Evolutionary conservation across 2,329 filamentous ascomycete species (phyloP).

Genomic region (Graphilbum sp.): DNA sequence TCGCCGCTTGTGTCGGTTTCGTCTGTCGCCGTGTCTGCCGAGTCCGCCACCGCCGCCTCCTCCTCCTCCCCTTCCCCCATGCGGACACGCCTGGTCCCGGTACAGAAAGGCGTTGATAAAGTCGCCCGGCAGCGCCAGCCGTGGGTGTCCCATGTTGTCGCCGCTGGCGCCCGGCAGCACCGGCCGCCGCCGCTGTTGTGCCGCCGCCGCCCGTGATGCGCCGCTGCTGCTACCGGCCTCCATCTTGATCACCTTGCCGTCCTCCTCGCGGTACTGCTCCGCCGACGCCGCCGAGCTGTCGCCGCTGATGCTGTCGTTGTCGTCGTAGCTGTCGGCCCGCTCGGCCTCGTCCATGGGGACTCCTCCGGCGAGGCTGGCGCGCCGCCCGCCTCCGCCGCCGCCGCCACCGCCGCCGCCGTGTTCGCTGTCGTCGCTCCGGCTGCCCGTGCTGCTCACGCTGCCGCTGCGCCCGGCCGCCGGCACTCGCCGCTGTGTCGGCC

Average conservation of each 20-base stretch:
- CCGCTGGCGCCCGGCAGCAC: conserved; percentile 6
- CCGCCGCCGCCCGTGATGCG: too few species aligned
- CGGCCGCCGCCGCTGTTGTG: conserved; percentile 1
- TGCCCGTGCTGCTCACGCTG: neutral
- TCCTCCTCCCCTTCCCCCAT: neutral
- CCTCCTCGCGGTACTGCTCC: conserved; percentile 11
- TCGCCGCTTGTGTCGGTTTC: neutral
- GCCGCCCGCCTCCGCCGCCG: too few species aligned
- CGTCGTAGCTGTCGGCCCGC: neutral
- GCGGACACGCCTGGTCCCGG: conserved; percentile 12
- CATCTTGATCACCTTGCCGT: neutral
- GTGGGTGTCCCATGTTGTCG: conserved; percentile 7
- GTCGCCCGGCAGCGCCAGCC: conserved; percentile 29
- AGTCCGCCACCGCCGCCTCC: neutral
- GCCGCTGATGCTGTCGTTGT: neutral
- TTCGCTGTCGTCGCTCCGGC: neutral
- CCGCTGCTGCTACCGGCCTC: conserved; percentile 5
- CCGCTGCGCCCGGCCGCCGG: neutral
- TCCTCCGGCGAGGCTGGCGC: too few species aligned
- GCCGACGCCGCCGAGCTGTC: conserved; percentile 10
- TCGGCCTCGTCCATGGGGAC: too few species aligned
- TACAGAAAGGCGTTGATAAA: conserved; percentile 21
- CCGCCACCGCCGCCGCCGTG: neutral
- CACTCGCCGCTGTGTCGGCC: neutral
- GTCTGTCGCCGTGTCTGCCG: neutral